Conservation (phyloP, 2,329 filamentous ascomycete genomes). For the Thyridium curvatum region DNA sequence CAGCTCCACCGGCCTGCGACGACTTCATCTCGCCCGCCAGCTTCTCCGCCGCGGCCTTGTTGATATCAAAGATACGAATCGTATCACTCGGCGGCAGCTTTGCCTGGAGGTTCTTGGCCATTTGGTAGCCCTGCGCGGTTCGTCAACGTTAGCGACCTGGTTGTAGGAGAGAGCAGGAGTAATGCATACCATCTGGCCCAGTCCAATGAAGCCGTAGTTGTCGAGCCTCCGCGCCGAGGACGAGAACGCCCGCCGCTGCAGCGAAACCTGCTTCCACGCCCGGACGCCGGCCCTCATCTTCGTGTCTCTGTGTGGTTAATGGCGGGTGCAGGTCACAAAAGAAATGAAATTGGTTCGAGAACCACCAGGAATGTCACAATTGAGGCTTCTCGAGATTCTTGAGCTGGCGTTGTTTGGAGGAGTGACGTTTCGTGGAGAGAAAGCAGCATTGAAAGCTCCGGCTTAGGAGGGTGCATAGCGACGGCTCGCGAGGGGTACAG, state of each 20-base stretch:
- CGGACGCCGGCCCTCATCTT: too few species aligned
- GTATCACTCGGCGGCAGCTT: slow-evolving; percentile 46
- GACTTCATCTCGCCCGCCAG: slow-evolving; percentile 40
- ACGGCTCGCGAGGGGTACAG: too few species aligned
- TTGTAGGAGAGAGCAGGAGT: not conserved
- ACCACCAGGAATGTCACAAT: too few species aligned
- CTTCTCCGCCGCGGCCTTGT: slow-evolving; percentile 37
- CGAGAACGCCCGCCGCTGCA: slow-evolving; percentile 42
- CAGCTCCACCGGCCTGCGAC: slow-evolving; percentile 35
- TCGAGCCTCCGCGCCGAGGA: slow-evolving; percentile 39
- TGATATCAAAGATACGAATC: slow-evolving; percentile 51
- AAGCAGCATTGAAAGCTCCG: too few species aligned
- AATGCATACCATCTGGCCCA: slow-evolving; percentile 52
- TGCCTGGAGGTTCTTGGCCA: slow-evolving; percentile 55
- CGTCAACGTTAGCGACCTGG: slow-evolving; percentile 3
- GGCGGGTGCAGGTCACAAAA: too few species aligned
- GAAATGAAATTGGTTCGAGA: too few species aligned
- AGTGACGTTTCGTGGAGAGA: too few species aligned
- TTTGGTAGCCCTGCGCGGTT: slow-evolving; percentile 50
- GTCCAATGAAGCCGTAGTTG: slow-evolving; percentile 52
- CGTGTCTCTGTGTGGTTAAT: too few species aligned
- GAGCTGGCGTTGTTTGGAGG: too few species aligned
- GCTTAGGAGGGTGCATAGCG: too few species aligned
- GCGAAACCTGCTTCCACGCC: too few species aligned
- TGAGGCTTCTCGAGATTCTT: too few species aligned